These are phyloP conservation scores for Phytophthora hibernalis DNA, from an alignment of 352 stramenopile species.

Conservation along the genomic window DNA sequence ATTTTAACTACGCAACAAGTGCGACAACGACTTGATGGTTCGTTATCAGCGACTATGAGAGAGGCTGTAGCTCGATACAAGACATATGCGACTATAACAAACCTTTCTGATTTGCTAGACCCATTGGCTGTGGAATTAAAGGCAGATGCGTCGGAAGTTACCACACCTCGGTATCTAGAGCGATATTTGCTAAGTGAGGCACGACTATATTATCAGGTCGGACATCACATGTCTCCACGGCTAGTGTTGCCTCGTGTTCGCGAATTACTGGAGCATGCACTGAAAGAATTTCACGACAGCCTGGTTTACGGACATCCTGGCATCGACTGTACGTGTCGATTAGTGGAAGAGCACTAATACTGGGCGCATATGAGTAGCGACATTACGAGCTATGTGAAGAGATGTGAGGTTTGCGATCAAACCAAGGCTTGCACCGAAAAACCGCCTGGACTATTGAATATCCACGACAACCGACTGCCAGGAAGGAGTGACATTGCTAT, in stretches of 20 bases:
- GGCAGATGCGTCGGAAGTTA: neutral
- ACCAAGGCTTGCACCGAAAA: neutral
- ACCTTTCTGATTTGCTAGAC: neutral
- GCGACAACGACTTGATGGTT: neutral
- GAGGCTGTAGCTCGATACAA: neutral
- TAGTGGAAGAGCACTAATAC: neutral
- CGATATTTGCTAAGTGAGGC: neutral
- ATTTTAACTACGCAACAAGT: neutral
- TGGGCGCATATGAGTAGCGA: too few species aligned
- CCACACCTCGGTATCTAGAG: neutral
- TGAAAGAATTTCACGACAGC: neutral
- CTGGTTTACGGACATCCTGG: neutral
- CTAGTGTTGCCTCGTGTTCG: neutral
- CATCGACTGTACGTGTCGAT: neutral
- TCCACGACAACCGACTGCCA: neutral
- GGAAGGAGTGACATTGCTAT: neutral
- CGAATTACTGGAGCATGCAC: neutral
- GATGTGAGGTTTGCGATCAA: neutral
- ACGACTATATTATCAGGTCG: neutral
- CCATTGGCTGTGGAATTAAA: neutral
- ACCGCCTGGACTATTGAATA: neutral
- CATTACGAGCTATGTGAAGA: neutral
- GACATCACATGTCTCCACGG: neutral
- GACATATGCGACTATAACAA: neutral
- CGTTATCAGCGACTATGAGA: neutral